Percentiles rank a stretch among this genome's conserved stretches.
Conservation (phyloP, 1,284 basidiomycete species). For the Takashimella tepidaria region DNA sequence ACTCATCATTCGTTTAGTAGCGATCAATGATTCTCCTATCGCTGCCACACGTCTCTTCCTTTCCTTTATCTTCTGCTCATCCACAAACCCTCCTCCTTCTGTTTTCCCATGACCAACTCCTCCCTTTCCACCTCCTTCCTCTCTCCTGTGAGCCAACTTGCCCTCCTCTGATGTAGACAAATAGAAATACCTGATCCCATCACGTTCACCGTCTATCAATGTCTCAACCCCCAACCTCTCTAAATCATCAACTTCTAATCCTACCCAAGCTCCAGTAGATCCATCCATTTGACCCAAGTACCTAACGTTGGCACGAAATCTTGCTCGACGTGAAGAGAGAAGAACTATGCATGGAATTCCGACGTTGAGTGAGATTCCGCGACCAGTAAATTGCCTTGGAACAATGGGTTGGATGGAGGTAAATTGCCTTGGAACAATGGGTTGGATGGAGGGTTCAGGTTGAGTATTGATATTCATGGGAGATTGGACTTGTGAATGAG, state of each 20-base stretch:
- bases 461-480: constrained; percentile 2
- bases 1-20: not conserved
- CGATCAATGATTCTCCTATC: constrained; percentile 18
- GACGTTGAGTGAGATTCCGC: constrained; percentile 69
- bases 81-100: not conserved
- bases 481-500: no score
- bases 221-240: constrained; percentile 44
- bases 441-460: constrained; percentile 12
- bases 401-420: constrained; percentile 6
- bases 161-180: constrained; percentile 9
- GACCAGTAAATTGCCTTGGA: constrained; percentile 19
- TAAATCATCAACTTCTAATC: constrained; percentile 74
- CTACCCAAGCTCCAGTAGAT: constrained; percentile 75
- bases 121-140: not conserved
- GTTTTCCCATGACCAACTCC: not conserved
- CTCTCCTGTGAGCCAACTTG: not conserved
- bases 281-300: constrained; percentile 81
- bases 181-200: constrained; percentile 37
- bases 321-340: constrained; percentile 58
- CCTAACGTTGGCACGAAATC: constrained; percentile 78
- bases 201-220: constrained; percentile 18
- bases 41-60: constrained; percentile 16
- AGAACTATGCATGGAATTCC: constrained; percentile 89
- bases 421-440: constrained; percentile 37
- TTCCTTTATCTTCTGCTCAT: no score